phyloP scores from a whole-genome alignment of 148 eudicot genomes.

The Simmondsia chinensis region DNA sequence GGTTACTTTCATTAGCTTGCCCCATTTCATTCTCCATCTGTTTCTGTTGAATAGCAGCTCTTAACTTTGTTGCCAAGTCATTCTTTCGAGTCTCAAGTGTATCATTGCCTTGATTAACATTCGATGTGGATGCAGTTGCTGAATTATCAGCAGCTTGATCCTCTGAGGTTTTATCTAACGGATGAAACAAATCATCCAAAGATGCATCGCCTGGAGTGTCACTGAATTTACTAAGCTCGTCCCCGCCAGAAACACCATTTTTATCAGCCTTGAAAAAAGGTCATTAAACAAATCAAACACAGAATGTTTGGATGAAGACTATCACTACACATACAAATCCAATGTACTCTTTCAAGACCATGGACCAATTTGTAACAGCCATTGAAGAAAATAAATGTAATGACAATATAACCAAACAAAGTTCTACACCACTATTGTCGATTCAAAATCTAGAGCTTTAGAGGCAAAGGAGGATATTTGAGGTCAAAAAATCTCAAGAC shows the following conservation, averaged over 20 bases:
- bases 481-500: no score
- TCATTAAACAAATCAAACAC: slow-evolving; percentile 9
- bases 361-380: no score
- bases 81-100: slow-evolving; percentile 42
- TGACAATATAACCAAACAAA: no score
- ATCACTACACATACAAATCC: no score
- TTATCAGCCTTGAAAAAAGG: slow-evolving; percentile 40
- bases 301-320: no score
- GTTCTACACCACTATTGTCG: no score
- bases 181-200: slow-evolving; percentile 86
- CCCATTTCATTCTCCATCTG: slow-evolving; percentile 69
- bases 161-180: slow-evolving; percentile 46
- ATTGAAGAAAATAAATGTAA: no score
- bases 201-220: slow-evolving; percentile 95
- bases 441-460: no score
- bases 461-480: no score
- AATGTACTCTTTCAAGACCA: no score
- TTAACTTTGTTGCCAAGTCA: slow-evolving; percentile 71
- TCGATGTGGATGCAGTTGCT: slow-evolving; percentile 60
- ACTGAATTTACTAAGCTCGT: slow-evolving; percentile 83
- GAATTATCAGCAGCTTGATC: slow-evolving; percentile 45
- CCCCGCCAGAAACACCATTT: slow-evolving; percentile 29
- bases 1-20: slow-evolving; percentile 68
- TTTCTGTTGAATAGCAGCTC: slow-evolving; percentile 88
- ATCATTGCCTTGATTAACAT: slow-evolving; percentile 30